phyloP scores from a whole-genome alignment of 2,329 filamentous ascomycete genomes.

The Aspergillus alliaceus region DNA sequence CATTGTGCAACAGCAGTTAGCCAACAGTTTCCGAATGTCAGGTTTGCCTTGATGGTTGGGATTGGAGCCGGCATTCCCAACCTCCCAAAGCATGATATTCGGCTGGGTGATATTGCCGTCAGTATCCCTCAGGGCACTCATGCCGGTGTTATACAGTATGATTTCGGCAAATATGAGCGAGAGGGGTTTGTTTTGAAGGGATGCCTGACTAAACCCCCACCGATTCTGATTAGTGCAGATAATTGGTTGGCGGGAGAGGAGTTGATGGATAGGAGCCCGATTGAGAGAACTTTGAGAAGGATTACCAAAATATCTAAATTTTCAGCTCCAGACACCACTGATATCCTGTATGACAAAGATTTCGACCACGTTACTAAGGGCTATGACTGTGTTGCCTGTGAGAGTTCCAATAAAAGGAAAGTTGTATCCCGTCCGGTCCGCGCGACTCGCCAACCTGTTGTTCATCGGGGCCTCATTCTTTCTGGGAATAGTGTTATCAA shows the following conservation, averaged over 20 bases:
- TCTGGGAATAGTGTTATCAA: slow-evolving; percentile 9
- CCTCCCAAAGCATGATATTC: too few species aligned
- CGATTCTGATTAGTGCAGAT: background rate
- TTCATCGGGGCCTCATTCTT: slow-evolving; percentile 13
- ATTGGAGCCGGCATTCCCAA: too few species aligned
- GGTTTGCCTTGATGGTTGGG: too few species aligned
- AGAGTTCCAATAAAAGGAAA: background rate
- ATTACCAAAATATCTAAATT: too few species aligned
- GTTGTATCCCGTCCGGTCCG: background rate
- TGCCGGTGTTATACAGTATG: slow-evolving; percentile 23
- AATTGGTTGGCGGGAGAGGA: background rate
- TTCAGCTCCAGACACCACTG: background rate
- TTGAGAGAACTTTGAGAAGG: background rate
- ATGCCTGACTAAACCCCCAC: background rate
- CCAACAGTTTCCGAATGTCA: too few species aligned
- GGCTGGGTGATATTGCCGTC: slow-evolving; percentile 15
- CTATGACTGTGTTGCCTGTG: background rate
- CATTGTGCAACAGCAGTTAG: too few species aligned
- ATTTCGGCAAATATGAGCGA: slow-evolving; percentile 19
- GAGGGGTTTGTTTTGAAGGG: background rate
- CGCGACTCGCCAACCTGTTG: too few species aligned
- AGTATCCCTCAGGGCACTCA: slow-evolving; percentile 11
- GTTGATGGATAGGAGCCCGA: background rate
- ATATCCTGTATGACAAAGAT: background rate
- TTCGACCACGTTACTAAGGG: background rate